A percentile compares a stretch with the other conserved stretches of the same genome.
phyloP scores from a whole-genome alignment of 495 filamentous ascomycete genomes.

The Trypethelium eluteriae region DNA sequence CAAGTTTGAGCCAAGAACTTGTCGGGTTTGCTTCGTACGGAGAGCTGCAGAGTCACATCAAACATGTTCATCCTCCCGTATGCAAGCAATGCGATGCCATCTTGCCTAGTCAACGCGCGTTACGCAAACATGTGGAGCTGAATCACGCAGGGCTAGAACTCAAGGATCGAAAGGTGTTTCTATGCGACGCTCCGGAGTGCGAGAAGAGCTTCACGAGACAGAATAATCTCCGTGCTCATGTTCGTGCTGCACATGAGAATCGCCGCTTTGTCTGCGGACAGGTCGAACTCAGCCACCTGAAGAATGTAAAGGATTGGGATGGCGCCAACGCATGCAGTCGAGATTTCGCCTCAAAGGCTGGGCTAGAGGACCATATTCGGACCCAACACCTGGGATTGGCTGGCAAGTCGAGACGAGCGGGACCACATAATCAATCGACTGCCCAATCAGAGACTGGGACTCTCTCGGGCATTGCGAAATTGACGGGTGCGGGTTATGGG shows the following conservation, averaged over 20 bases:
- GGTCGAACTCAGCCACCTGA: conserved; percentile 49
- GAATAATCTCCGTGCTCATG: conserved; percentile 71
- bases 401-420: conserved; percentile 35
- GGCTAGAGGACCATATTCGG: conserved; percentile 72
- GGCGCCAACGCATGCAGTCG: conserved; percentile 60
- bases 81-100: conserved; percentile 64
- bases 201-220: conserved; percentile 65
- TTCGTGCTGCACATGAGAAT: conserved; percentile 63
- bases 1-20: conserved; percentile 19
- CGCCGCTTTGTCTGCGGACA: conserved; percentile 66
- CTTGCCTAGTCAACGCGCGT: conserved; percentile 52
- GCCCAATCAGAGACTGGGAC: conserved; percentile 20
- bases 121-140: conserved; percentile 46
- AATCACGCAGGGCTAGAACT: conserved; percentile 24
- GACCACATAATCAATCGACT: conserved; percentile 25
- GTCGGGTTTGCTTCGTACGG: conserved; percentile 63
- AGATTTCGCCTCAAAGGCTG: conserved; percentile 60
- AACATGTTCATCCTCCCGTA: conserved; percentile 59
- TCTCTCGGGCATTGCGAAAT: conserved; percentile 33
- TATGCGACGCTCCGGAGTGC: conserved; percentile 59
- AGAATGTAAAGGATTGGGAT: conserved; percentile 57
- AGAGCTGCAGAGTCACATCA: conserved; percentile 63
- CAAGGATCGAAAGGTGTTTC: conserved; percentile 46
- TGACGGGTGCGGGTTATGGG: conserved; percentile 55
- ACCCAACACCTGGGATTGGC: conserved; percentile 59